Evolutionary conservation across 495 filamentous ascomycete species (phyloP).

Genomic region (Penicillium coprophilum): DNA sequence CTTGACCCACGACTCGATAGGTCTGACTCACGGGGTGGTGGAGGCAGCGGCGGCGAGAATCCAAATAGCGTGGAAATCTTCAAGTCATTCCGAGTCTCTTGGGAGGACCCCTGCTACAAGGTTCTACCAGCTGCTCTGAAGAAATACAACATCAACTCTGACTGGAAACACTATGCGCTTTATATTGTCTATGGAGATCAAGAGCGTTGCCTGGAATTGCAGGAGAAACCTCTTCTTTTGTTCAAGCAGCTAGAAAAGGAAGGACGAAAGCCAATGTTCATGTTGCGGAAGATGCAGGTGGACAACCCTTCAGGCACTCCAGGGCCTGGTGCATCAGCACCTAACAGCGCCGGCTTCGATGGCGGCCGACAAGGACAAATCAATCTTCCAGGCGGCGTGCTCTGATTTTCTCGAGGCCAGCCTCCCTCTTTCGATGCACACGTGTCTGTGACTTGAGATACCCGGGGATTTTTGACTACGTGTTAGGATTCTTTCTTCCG

Average conservation of each 20-base stretch:
- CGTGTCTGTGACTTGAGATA: constrained; percentile 34
- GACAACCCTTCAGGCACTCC: constrained; percentile 26
- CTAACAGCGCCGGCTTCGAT: constrained; percentile 47
- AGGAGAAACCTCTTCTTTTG: constrained; percentile 90
- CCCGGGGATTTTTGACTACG: constrained; percentile 20
- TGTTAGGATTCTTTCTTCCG: constrained; percentile 25
- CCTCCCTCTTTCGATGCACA: constrained; percentile 13
- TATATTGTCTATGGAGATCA: constrained; percentile 98
- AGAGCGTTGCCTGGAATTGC: constrained; percentile 85
- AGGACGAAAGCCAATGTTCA: constrained; percentile 98
- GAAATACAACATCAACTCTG: constrained; percentile 97
- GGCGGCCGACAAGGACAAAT: constrained; percentile 39
- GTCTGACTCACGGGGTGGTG: constrained; percentile 49
- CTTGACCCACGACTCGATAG: constrained; percentile 25
- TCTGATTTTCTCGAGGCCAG: constrained; percentile 29
- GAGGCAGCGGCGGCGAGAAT: constrained; percentile 15
- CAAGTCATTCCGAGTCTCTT: constrained; percentile 94
- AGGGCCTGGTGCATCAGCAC: constrained; percentile 29
- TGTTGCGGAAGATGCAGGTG: constrained; percentile 68
- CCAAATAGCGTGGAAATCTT: constrained; percentile 81
- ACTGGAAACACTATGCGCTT: constrained; percentile 94
- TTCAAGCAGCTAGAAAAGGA: constrained; percentile 98
- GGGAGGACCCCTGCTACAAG: constrained; percentile 97
- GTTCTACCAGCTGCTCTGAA: constrained; percentile 93
- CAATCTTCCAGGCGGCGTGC: constrained; percentile 46